Evolutionary conservation across 352 stramenopile genomes (phyloP), one percentile per base, ranked within the genome.

Genomic region (Globisporangium okanoganense): DNA sequence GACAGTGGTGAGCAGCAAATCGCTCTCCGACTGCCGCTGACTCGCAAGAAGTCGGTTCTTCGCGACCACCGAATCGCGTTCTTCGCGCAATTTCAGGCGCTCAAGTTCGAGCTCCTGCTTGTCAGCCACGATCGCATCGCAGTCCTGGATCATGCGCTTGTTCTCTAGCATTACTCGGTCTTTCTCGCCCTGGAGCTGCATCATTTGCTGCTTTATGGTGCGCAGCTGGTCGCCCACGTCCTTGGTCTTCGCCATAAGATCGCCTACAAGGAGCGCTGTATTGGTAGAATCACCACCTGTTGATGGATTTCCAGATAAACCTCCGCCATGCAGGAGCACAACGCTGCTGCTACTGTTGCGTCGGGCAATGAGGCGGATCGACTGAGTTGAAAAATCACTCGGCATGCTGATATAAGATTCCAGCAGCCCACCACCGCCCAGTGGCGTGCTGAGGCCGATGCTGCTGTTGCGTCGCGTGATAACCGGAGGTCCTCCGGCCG

Each of bases 241-340:
- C 29, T 66, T 40, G 53, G 76, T 60, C 38, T 78, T 61, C 2
- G 58, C 60, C 25, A 76, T 70, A 43, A 79, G 40, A 40, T 74
- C 74, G 31, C 38, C 43, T 41, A 69, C 49, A 22, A 53, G 47
- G 33, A 76, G 58, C 2, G 29, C 35, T 6, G 63, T 53, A 8
- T 44, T 61, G 6, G 31, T 36, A 31, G 58, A 56, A 12, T 5
- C 55, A 41, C 60, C 66, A n/a, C 20, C 29, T 27, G 3, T 18
- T 20, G n/a, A 10, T 1, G 14, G 0, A 29, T 18, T 33, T 13
- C 40, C 24, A 3, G 16, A 16, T 12, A 29, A 22, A 20, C 10
- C 9, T 22, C 55, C 61, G 9, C 53, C 38, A 20, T 58, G 53
- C 6, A 67, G 31, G 20, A 52, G n/a, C 53, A 67, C 20, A 38